Evolutionary conservation across 1,139 yeast genomes (phyloP).

Genomic region (Suhomyces anneliseae): DNA sequence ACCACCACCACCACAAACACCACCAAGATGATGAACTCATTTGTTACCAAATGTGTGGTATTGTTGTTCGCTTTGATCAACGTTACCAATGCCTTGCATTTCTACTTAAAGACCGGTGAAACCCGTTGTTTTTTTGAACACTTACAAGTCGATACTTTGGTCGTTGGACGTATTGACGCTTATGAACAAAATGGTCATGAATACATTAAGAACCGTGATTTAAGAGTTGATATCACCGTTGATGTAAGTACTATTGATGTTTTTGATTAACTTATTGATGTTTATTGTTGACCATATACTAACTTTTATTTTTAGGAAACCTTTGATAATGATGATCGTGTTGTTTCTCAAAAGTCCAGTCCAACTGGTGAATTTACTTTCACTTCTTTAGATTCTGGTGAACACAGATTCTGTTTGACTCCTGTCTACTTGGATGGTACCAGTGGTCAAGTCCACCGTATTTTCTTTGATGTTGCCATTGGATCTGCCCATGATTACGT

Average conservation of each 20-base stretch:
- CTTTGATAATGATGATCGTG: conserved; percentile 48
- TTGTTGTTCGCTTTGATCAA: conserved; percentile 16
- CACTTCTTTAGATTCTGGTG: conserved; percentile 40
- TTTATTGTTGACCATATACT: neutral
- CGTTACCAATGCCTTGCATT: conserved; percentile 37
- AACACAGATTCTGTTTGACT: conserved; percentile 49
- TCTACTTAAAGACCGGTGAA: conserved; percentile 47
- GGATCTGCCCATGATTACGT: conserved; percentile 51
- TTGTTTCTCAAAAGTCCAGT: conserved; percentile 40
- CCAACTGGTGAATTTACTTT: conserved; percentile 43
- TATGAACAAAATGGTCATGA: conserved; percentile 35
- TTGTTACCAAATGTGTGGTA: conserved; percentile 3
- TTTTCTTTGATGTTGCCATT: conserved; percentile 47
- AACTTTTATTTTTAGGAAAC: conserved; percentile 31
- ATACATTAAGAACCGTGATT: conserved; percentile 32
- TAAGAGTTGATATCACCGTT: conserved; percentile 42
- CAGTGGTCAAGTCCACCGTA: conserved; percentile 36
- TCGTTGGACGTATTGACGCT: conserved; percentile 48
- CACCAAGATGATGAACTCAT: conserved; percentile 7
- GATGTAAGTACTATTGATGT: conserved; percentile 25
- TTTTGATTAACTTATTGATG: neutral
- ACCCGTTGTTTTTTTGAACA: conserved; percentile 50
- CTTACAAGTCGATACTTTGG: conserved; percentile 42
- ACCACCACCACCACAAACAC: neutral
- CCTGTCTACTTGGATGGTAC: conserved; percentile 44